Base-by-base conservation (phyloP, 805 yeast species). In the Teunomyces gatunensis region DNA sequence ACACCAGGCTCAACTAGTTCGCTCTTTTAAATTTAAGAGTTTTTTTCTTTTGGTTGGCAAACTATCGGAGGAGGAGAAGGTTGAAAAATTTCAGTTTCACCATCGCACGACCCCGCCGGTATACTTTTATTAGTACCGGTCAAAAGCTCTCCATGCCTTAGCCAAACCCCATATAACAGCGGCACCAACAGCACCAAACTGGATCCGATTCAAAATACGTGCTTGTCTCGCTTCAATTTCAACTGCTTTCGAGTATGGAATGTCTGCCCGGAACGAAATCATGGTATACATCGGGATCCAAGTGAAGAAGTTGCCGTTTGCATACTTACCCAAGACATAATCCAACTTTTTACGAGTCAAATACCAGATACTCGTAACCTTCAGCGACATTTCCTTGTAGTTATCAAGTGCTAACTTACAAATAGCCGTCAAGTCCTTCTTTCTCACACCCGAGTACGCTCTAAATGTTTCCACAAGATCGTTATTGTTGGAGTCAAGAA, bases 211-310 rank as follows among this genome's bases (percentile, higher is more conserved):
- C 42, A 89, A 60, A 3, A 87, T 74, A 10, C 50, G 59, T 30
- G 71, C 72, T 64, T 89, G 96, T 45, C 79, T 69, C 36, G 65
- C 61, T 43, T 81, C 81, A 30, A 75, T 72, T 6, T 63, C 61
- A 10, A 87, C 73, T 1, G 95, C 95, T 45, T 74, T 72, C 1
- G 89, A 78, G 59, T 91, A 91, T 7, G 86, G 73, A 29, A 90
- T 84, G 60, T 91, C 96, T 5, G 84, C 81, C 51, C 96, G 74
- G 69, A 91, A 91, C 1, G 96, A 85, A 2, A 91, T 88, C 97
- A 91, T 90, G 7, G 96, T 84, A 65, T 91, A 91, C 57, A 91
- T 70, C 1, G 97, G 96, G 28, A 89, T 67, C 96, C 96, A 88
- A 32, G 62, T 65, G 47, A 69, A 64, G 4, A 56, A 54, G 20